Conservation (phyloP, 139 green algal genomes). For the Gonium pectorale region DNA sequence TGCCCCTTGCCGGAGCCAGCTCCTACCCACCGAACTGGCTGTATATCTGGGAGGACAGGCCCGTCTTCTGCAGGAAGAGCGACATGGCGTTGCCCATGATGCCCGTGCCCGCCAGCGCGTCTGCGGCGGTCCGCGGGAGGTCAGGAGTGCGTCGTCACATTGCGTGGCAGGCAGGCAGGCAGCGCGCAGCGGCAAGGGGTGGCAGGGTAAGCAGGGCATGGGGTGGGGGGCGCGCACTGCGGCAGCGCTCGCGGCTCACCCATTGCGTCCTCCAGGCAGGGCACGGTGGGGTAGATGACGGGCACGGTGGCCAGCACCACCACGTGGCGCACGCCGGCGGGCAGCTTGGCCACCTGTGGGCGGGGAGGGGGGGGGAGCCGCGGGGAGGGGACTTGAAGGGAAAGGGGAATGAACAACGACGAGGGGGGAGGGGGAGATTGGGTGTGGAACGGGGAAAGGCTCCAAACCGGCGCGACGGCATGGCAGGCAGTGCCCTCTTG, state of each 20-base stretch:
- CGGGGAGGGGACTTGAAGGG: not conserved
- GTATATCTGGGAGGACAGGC: slow-evolving; percentile 37
- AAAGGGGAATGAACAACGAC: too few species aligned
- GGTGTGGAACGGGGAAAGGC: not conserved
- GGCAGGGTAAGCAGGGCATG: not conserved
- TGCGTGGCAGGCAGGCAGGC: not conserved
- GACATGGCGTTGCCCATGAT: slow-evolving; percentile 38
- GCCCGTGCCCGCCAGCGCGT: slow-evolving; percentile 32
- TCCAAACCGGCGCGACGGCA: too few species aligned
- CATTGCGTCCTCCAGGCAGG: slow-evolving; percentile 49
- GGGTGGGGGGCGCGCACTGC: not conserved
- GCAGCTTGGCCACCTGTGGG: slow-evolving; percentile 47
- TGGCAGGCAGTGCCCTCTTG: not conserved
- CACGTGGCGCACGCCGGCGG: slow-evolving; percentile 60
- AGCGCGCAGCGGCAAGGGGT: not conserved
- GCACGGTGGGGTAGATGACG: slow-evolving; percentile 69
- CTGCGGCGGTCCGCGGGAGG: not conserved
- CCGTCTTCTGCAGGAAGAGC: slow-evolving; percentile 57
- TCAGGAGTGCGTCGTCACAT: too few species aligned
- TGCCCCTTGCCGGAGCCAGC: not conserved
- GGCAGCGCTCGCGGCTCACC: not conserved
- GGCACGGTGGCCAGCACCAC: slow-evolving; percentile 70
- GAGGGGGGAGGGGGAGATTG: too few species aligned
- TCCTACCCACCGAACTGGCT: slow-evolving; percentile 39
- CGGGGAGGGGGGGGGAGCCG: not conserved